These are phyloP conservation scores for Anaeramoeba flamelloides DNA, from an alignment of 78 protist species.

Conservation along the genomic window DNA sequence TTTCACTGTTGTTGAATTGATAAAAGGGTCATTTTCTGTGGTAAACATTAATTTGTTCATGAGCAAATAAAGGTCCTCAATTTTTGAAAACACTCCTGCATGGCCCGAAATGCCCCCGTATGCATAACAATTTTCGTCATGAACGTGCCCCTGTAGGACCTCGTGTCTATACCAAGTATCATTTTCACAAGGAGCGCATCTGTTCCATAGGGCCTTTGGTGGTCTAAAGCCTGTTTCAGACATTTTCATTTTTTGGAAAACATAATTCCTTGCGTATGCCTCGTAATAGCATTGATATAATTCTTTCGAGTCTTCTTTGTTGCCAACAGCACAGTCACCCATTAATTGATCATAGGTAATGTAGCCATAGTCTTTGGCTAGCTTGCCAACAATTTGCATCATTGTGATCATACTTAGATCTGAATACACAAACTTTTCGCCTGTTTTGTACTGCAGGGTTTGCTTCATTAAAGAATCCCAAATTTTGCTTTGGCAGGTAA, in stretches of 20 bases:
- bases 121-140: not conserved
- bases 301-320: too few species aligned
- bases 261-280: slow-evolving; percentile 44
- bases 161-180: slow-evolving; percentile 39
- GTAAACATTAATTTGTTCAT: not conserved
- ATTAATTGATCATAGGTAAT: slow-evolving; percentile 10
- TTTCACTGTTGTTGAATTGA: not conserved
- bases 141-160: slow-evolving; percentile 1
- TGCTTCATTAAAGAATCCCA: slow-evolving; percentile 27
- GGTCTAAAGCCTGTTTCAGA: slow-evolving; percentile 27
- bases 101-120: slow-evolving; percentile 5
- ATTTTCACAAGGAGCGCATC: slow-evolving; percentile 42
- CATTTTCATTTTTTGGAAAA: slow-evolving; percentile 13
- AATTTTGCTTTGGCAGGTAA: slow-evolving; percentile 37
- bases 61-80: not conserved
- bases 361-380: slow-evolving; percentile 15
- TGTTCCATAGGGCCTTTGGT: too few species aligned
- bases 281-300: slow-evolving; percentile 53
- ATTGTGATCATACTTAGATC: slow-evolving; percentile 48
- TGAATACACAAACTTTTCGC: slow-evolving; percentile 37
- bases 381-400: slow-evolving; percentile 41
- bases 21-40: not conserved
- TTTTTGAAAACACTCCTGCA: not conserved
- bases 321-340: too few species aligned
- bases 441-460: slow-evolving; percentile 33